Evolutionary conservation across 2,329 filamentous ascomycete species (phyloP).

Genomic region (Penicillium janthinellum): DNA sequence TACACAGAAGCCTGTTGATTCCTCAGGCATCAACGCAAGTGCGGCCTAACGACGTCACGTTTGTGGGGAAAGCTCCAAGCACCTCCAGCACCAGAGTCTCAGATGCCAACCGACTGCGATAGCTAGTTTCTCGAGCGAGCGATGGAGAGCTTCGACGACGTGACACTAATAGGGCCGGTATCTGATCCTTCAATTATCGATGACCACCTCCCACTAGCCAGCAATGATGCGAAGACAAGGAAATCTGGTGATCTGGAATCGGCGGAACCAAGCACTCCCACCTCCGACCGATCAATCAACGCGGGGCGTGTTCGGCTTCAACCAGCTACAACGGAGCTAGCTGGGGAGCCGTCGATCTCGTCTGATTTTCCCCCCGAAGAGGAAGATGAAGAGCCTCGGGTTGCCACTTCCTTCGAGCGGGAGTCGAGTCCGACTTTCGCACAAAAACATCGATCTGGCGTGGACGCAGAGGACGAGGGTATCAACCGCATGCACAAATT

Average conservation of each 20-base stretch:
- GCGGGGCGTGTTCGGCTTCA: conserved; percentile 8
- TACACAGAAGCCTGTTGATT: background rate
- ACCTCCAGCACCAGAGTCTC: background rate
- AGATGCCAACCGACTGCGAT: background rate
- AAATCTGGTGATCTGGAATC: conserved; percentile 17
- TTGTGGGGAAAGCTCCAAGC: conserved; percentile 8
- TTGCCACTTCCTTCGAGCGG: conserved; percentile 50
- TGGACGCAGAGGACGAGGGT: conserved; percentile 47
- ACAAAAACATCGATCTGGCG: conserved; percentile 41
- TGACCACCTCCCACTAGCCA: conserved; percentile 15
- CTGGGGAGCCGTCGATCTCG: conserved; percentile 19
- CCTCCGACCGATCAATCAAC: conserved; percentile 17
- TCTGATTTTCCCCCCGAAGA: conserved; percentile 38
- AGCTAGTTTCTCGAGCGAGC: background rate
- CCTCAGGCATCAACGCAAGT: conserved; percentile 4
- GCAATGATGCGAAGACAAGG: conserved; percentile 13
- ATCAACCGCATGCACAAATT: conserved; percentile 84
- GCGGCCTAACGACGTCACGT: conserved; percentile 5
- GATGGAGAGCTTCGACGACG: conserved; percentile 47
- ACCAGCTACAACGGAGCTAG: conserved; percentile 21
- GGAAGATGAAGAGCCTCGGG: conserved; percentile 48
- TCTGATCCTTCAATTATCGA: conserved; percentile 18
- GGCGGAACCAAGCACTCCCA: conserved; percentile 16
- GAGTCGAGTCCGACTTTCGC: conserved; percentile 42
- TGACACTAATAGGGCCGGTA: conserved; percentile 29